Conservation (phyloP, 1,139 yeast species). For the Pichia sp. region DNA sequence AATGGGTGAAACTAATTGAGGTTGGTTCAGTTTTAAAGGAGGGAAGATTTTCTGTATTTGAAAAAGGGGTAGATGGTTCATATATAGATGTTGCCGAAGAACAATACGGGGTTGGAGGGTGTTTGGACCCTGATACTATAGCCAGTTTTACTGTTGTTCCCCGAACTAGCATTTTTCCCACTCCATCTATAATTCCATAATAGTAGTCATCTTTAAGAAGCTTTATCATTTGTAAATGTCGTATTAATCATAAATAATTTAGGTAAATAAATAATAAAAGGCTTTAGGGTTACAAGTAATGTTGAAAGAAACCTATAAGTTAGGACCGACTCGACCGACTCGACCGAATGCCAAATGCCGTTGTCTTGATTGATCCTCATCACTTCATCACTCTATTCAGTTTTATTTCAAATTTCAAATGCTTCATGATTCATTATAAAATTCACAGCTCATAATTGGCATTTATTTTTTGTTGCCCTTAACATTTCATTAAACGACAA, state of each 20-base stretch:
- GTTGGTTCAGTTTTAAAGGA: slow-evolving; percentile 32
- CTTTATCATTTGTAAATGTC: not conserved
- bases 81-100: slow-evolving; percentile 20
- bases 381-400: too few species aligned
- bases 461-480: too few species aligned
- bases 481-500: not conserved
- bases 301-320: too few species aligned
- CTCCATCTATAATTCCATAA: slow-evolving; percentile 5
- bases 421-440: too few species aligned
- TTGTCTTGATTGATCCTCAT: too few species aligned
- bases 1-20: slow-evolving; percentile 32
- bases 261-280: too few species aligned
- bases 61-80: slow-evolving; percentile 11
- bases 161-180: slow-evolving; percentile 5
- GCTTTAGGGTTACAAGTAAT: too few species aligned
- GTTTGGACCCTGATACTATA: not conserved
- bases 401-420: too few species aligned
- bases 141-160: slow-evolving; percentile 3
- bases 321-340: too few species aligned
- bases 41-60: slow-evolving; percentile 41
- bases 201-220: not conserved
- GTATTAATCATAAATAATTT: too few species aligned
- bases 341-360: too few species aligned
- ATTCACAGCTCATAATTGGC: too few species aligned
- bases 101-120: slow-evolving; percentile 18